These are phyloP conservation scores for Zoysia pacifica DNA, from an alignment of 176 grass and related monocot species.

Conservation along the genomic window DNA sequence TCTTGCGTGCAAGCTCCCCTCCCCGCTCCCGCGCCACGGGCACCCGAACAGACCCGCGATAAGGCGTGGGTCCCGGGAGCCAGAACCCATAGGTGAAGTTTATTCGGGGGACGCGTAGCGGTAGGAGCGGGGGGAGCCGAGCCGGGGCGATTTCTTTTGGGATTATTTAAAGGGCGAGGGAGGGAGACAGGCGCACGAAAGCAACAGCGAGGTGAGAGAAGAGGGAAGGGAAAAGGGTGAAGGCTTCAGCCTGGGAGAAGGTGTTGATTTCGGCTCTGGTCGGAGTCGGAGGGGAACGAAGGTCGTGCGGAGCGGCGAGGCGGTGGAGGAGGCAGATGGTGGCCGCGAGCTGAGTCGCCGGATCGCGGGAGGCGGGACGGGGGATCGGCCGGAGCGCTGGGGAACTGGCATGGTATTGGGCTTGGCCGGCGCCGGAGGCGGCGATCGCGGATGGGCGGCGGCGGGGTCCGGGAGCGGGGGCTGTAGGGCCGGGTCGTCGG, in stretches of 20 bases:
- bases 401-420: constrained; percentile 77
- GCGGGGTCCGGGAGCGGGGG: constrained; percentile 32
- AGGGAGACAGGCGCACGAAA: too few species aligned
- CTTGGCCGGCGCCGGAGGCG: constrained; percentile 71
- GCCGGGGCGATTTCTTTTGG: constrained; percentile 52
- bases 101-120: constrained; percentile 34
- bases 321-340: constrained; percentile 8
- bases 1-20: constrained; percentile 82
- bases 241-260: constrained; percentile 32
- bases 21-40: constrained; percentile 40
- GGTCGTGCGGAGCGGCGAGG: not conserved
- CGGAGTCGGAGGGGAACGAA: constrained; percentile 25
- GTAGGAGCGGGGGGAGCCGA: not conserved
- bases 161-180: constrained; percentile 41
- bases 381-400: constrained; percentile 39
- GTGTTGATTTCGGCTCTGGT: constrained; percentile 58
- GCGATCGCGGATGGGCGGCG: constrained; percentile 68
- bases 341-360: constrained; percentile 34
- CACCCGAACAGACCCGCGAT: not conserved
- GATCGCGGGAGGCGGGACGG: constrained; percentile 42
- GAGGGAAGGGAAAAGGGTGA: constrained; percentile 41
- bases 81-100: not conserved
- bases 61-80: not conserved
- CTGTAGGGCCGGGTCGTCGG: constrained; percentile 33
- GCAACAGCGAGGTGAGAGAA: constrained; percentile 50